Evolutionary conservation across 352 stramenopile species (phyloP).

Genomic region (Phytophthora brassicae): DNA sequence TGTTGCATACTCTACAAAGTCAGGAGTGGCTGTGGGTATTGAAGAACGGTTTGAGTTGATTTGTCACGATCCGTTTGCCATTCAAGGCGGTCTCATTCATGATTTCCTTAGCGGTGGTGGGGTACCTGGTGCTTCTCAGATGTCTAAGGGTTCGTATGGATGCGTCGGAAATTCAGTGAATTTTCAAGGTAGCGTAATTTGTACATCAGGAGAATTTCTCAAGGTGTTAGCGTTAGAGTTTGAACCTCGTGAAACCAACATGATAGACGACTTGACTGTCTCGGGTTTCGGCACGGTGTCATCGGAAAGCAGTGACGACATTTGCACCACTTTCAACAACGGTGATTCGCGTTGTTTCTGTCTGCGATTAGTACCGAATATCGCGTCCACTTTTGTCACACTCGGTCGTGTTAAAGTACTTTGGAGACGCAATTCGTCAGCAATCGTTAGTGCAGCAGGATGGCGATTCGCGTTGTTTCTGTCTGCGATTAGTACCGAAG

Average conservation of each 20-base stretch:
- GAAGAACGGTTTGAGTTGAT: constrained; percentile 68
- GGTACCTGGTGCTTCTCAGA: constrained; percentile 24
- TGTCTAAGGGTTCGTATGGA: constrained; percentile 49
- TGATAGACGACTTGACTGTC: constrained; percentile 32
- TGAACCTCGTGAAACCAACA: constrained; percentile 38
- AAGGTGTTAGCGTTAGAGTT: constrained; percentile 58
- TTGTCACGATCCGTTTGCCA: constrained; percentile 62
- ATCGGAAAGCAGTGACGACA: constrained; percentile 21
- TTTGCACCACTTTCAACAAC: constrained; percentile 46
- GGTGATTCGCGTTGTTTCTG: constrained; percentile 68
- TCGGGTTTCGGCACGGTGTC: constrained; percentile 48
- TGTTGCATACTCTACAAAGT: constrained; percentile 69
- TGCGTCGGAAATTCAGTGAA: constrained; percentile 70
- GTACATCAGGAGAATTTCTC: constrained; percentile 53
- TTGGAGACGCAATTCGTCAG: constrained; percentile 63
- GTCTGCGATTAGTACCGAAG: constrained; percentile 53
- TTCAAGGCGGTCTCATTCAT: constrained; percentile 59
- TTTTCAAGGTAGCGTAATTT: constrained; percentile 55
- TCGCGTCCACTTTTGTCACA: constrained; percentile 44
- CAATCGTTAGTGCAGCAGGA: constrained; percentile 49
- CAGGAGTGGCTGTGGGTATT: constrained; percentile 59
- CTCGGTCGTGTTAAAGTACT: constrained; percentile 61
- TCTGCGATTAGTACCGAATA: constrained; percentile 52
- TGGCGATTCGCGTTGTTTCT: constrained; percentile 62
- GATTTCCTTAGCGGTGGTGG: constrained; percentile 60